Base-by-base conservation (phyloP, 768 basidiomycete species). In the Boletus insuetus region DNA sequence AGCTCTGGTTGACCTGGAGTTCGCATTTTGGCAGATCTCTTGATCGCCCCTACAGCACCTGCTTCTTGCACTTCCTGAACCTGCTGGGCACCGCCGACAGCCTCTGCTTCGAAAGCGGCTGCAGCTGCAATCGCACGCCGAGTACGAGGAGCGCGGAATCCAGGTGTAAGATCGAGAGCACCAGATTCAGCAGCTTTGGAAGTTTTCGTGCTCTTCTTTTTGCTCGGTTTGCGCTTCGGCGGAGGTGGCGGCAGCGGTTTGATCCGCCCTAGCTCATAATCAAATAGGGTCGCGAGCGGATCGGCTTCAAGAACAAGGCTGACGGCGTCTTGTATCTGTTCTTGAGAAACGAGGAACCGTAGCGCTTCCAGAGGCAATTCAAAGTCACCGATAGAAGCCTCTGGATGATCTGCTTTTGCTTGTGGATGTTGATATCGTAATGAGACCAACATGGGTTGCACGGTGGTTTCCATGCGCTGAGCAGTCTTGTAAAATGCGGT, bases 401-500 rank as follows among this genome's bases (percentile, higher is more conserved):
- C 68, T 20, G 45, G 11, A 13, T 46, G 10, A 19, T n/a, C n/a
- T n/a, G n/a, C n/a, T n/a, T 51, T 47, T 20, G 58, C 6, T 38
- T 38, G 53, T 0, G 59, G 34, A 47, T 71, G 65, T 35, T 50
- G 54, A 12, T 59, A 12, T 20, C 64, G 49, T 5, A 66, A 53
- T 2, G 67, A 49, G 8, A 44, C 31, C 44, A 73, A 48, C 10
- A 82, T 67, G 1, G 76, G 73, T 20, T 67, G 66, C 35, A 75
- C 64, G 37, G 65, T 67, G 3, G 67, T 72, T 63, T 82, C 80
- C 56, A 97, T 83, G 39, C 82, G 75, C 16, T 77, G 69, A 0
- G 95, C 94, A 6, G 80, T 73, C 63, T 83, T 87, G 73, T 91
- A 82, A 66, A 85, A 85, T 0, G 78, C 59, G 0, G 88, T 85